A percentile compares a stretch with the other conserved stretches of the same genome.
Evolutionary conservation across 805 yeast species (phyloP).

Genomic region (Myxozyma kluyveri): DNA sequence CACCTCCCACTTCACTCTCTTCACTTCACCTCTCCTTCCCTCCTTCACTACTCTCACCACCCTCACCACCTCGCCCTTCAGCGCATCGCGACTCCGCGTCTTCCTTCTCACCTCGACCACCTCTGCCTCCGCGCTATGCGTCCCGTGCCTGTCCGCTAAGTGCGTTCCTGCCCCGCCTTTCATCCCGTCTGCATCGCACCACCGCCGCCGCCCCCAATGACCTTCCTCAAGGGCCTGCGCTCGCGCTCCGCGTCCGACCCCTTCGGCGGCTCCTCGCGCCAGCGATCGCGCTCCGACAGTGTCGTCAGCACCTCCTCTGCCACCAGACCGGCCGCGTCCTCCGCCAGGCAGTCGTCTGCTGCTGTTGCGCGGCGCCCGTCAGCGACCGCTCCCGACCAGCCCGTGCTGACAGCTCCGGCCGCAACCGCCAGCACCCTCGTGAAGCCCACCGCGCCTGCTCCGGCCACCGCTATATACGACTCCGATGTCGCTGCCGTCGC

Average conservation of each 20-base stretch:
- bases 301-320: background rate
- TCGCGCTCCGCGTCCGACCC: conserved; percentile 28
- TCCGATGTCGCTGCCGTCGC: background rate
- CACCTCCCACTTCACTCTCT: no score
- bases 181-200: background rate
- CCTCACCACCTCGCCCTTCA: background rate
- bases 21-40: background rate
- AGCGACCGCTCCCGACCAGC: background rate
- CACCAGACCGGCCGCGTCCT: no score
- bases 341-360: background rate
- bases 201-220: conserved; percentile 7
- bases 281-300: no score
- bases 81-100: no score
- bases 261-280: no score
- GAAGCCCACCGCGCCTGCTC: background rate
- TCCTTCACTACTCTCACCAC: background rate
- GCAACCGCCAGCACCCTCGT: background rate
- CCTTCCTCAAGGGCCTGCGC: conserved; percentile 25
- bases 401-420: background rate
- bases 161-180: background rate
- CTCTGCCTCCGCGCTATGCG: background rate
- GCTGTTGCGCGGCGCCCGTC: background rate
- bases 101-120: background rate
- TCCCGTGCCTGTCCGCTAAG: background rate
- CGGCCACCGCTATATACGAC: background rate